These are phyloP conservation scores for Xylaria curta DNA, from an alignment of 495 filamentous ascomycete genomes.

Conservation along the genomic window DNA sequence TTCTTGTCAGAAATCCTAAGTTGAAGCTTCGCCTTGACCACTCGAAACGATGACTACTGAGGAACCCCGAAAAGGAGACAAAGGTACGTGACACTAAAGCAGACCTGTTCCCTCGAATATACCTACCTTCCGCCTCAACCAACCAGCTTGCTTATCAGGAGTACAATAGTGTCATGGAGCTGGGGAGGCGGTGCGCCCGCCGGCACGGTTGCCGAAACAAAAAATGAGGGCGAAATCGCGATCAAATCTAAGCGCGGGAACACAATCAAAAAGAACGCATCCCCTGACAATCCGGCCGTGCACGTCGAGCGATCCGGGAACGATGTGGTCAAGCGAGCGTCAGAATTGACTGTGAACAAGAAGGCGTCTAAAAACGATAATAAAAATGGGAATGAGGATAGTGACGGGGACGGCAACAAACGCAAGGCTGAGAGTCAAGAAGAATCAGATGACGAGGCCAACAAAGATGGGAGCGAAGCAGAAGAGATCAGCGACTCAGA, in stretches of 20 bases:
- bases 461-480: slow-evolving; percentile 1
- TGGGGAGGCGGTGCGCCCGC: slow-evolving; percentile 59
- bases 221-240: slow-evolving; percentile 60
- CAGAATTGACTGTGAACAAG: slow-evolving; percentile 57
- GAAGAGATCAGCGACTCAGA: slow-evolving; percentile 29
- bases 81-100: slow-evolving; percentile 28
- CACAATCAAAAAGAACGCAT: slow-evolving; percentile 65
- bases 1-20: not conserved
- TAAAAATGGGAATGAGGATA: slow-evolving; percentile 31
- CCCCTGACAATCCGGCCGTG: slow-evolving; percentile 63
- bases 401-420: slow-evolving; percentile 24
- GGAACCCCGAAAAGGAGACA: slow-evolving; percentile 33
- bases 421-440: slow-evolving; percentile 33
- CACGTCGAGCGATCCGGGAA: slow-evolving; percentile 62
- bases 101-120: not conserved
- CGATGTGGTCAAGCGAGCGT: slow-evolving; percentile 67
- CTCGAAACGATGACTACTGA: slow-evolving; percentile 12
- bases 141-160: not conserved
- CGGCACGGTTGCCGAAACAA: slow-evolving; percentile 64
- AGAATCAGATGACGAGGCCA: not conserved
- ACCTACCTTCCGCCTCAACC: not conserved
- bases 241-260: slow-evolving; percentile 67
- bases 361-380: slow-evolving; percentile 34
- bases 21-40: not conserved
- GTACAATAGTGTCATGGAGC: slow-evolving; percentile 61